Evolutionary conservation across 768 basidiomycete genomes (phyloP).

Genomic region (Kwoniella newhampshirensis): DNA sequence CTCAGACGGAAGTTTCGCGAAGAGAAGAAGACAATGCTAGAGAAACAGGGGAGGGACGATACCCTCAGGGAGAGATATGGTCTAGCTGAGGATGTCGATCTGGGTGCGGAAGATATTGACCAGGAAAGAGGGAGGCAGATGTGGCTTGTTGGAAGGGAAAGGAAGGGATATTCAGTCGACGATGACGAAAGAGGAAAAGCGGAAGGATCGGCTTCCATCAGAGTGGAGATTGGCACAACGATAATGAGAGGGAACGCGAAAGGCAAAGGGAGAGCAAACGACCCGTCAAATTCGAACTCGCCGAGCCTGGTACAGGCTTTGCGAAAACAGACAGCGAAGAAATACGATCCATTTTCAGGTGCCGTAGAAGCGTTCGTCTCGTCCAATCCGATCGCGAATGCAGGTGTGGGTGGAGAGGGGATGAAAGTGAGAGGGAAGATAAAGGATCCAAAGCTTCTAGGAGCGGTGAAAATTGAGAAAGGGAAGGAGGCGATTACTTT

Average conservation of each 20-base stretch:
- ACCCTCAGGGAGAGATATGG: slow-evolving; percentile 72
- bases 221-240: slow-evolving; percentile 4
- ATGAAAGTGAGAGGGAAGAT: slow-evolving; percentile 28
- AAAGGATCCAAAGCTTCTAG: slow-evolving; percentile 20
- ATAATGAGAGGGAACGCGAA: slow-evolving; percentile 1
- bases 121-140: slow-evolving; percentile 65
- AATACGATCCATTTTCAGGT: slow-evolving; percentile 45
- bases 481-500: slow-evolving; percentile 2
- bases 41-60: slow-evolving; percentile 69
- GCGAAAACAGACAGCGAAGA: slow-evolving; percentile 40
- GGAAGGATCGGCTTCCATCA: slow-evolving; percentile 9
- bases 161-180: slow-evolving; percentile 52
- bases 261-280: slow-evolving; percentile 17
- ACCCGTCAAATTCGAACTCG: not conserved
- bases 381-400: slow-evolving; percentile 2
- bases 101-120: slow-evolving; percentile 47
- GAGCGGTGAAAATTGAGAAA: not conserved
- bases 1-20: slow-evolving; percentile 79
- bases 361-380: slow-evolving; percentile 11
- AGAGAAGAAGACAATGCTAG: slow-evolving; percentile 76
- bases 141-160: slow-evolving; percentile 61
- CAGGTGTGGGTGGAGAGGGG: not conserved
- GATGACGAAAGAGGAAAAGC: not conserved
- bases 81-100: slow-evolving; percentile 66
- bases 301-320: slow-evolving; percentile 26